A percentile compares a stretch with the other conserved stretches of the same genome.
phyloP scores from a whole-genome alignment of 139 green algal genomes.

The Chlorella sp. region DNA sequence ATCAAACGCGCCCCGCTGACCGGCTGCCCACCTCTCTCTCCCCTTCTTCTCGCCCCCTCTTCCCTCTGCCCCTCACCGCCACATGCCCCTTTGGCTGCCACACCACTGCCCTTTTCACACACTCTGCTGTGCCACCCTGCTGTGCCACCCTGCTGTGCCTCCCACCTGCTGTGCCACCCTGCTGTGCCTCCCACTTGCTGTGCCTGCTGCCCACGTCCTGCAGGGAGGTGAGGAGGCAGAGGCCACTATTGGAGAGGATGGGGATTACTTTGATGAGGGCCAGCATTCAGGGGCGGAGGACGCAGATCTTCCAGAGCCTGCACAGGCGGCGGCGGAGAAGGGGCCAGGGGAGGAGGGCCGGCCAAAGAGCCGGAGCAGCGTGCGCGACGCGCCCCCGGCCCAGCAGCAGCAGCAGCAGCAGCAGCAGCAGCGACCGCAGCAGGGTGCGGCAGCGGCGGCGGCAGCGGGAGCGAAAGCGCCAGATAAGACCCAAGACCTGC shows the following conservation, averaged over 20 bases:
- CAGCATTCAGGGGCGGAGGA: background rate
- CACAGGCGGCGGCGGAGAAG: background rate
- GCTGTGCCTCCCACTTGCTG: background rate
- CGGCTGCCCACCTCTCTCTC: background rate
- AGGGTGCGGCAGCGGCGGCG: background rate
- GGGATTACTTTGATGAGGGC: background rate
- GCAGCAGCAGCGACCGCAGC: background rate
- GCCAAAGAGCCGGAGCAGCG: background rate
- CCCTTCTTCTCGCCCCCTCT: background rate
- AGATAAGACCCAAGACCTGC: background rate
- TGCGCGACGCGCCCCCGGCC: background rate
- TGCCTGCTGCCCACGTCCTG: background rate
- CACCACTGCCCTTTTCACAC: no score
- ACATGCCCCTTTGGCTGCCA: no score
- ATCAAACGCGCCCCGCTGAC: no score
- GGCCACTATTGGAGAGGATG: background rate
- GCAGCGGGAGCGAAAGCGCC: background rate
- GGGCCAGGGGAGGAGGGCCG: background rate
- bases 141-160: background rate
- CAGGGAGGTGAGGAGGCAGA: background rate
- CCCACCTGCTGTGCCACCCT: background rate
- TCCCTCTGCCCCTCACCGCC: no score
- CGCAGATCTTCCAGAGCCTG: background rate
- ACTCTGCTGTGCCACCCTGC: background rate
- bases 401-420: slow-evolving; percentile 16